These are phyloP conservation scores for Cyclocybe cylindracea DNA, from an alignment of 768 basidiomycete genomes.

Conservation along the genomic window DNA sequence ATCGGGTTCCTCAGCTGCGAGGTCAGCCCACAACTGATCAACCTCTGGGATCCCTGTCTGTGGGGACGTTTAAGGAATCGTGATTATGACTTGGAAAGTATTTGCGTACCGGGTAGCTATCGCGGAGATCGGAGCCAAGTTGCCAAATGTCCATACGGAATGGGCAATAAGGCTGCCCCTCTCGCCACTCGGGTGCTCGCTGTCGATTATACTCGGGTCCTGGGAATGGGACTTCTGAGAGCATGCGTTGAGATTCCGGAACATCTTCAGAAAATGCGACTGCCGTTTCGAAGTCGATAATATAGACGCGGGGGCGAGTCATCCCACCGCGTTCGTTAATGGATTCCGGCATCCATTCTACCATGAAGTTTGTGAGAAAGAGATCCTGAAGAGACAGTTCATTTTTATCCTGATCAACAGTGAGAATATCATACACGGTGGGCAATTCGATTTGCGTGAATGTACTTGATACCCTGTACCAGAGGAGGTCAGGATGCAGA, in stretches of 20 bases:
- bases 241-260: background rate
- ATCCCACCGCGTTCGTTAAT: background rate
- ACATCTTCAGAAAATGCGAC: constrained; percentile 8
- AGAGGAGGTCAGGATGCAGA: background rate
- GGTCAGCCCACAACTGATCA: too few relatives aligned
- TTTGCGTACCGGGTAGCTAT: background rate
- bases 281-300: constrained; percentile 15
- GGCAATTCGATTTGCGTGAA: constrained; percentile 4
- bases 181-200: background rate
- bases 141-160: constrained; percentile 16
- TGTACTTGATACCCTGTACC: constrained; percentile 1
- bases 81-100: too few relatives aligned
- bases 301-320: constrained; percentile 8
- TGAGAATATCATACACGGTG: constrained; percentile 3
- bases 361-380: constrained; percentile 4
- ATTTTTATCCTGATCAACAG: too few relatives aligned
- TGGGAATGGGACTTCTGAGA: background rate
- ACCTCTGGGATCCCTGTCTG: too few relatives aligned
- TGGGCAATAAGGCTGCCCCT: constrained; percentile 6
- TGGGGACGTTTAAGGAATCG: too few relatives aligned
- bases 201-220: background rate
- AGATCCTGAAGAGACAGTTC: constrained; percentile 1
- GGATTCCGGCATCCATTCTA: constrained; percentile 9
- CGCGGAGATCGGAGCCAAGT: constrained; percentile 2
- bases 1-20: too few relatives aligned